Base-by-base conservation (phyloP, 2,329 filamentous ascomycete species). In the Calonectria fujianensis region DNA sequence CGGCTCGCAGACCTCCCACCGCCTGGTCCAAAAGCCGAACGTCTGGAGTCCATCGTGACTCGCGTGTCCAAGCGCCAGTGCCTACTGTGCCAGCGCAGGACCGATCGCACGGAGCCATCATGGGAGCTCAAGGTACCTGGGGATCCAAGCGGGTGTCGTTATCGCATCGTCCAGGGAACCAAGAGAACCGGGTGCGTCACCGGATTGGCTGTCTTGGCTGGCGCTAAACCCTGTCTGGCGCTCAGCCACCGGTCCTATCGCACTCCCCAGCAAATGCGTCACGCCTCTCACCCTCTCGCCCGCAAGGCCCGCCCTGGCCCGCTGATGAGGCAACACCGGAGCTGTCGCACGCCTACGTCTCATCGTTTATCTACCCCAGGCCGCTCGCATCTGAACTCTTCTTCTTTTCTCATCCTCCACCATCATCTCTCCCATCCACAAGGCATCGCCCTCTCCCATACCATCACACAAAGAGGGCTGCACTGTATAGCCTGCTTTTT, bases 241-340 rank as follows among this genome's bases (percentile, higher is more conserved):
- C 76, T 78, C 79, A 80, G 80, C 79, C 78, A 80, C 82, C 77
- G 70, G 76, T 82, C 79, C 81, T 83, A 83, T 83, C 82, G 76
- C 76, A 75, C 75, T 74, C 81, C 78, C 79, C 77, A 78, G 78
- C 54, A 73, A 78, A 83, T 84, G 83, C 83, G 82, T 84, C 83
- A 84, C 83, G 81, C 76, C 76, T 75, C 76, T 54, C 75, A 70
- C 75, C 70, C 68, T 29, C 31, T 52, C 54, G 61, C 57, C 57
- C 70, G 76, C 78, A 74, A 70, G 72, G 71, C 75, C 73, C 69
- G 63, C 78, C 79, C 61, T 76, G 76, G 79, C 75, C 79, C 76
- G 82, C 81, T 83, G 82, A 82, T 83, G 82, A 82, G 82, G 81
- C 82, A 83, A 82, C 82, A 82, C 80, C 75, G 79, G 77, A 81